A percentile compares a stretch with the other conserved stretches of the same genome.
Conservation (phyloP, 1,284 basidiomycete species). For the Ustilago vetiveriae region DNA sequence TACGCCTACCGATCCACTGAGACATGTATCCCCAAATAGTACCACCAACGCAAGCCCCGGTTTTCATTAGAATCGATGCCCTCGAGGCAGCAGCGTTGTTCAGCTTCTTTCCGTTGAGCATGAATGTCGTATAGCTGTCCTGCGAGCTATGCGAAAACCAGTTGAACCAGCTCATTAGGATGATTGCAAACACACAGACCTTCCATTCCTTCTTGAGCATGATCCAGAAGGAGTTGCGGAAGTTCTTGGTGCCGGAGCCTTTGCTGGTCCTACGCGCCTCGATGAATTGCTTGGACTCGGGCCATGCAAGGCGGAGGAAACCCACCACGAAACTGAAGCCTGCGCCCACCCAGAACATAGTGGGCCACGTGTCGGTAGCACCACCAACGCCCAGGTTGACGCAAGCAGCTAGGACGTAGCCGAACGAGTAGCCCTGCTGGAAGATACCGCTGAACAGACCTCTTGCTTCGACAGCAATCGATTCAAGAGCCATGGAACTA, state of each 20-base stretch:
- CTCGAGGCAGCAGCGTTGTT: conserved; percentile 41
- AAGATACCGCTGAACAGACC: conserved; percentile 53
- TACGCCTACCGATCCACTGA: conserved; percentile 52
- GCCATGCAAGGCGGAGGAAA: conserved; percentile 40
- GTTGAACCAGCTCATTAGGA: conserved; percentile 46
- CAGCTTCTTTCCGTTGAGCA: conserved; percentile 41
- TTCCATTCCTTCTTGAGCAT: conserved; percentile 43
- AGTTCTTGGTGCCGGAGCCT: conserved; percentile 41
- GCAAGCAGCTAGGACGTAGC: conserved; percentile 53
- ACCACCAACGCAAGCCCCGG: conserved; percentile 47
- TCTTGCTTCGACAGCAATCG: conserved; percentile 44
- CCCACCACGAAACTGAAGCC: conserved; percentile 42
- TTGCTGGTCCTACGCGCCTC: conserved; percentile 35
- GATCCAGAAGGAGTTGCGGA: conserved; percentile 17
- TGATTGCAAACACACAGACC: conserved; percentile 30
- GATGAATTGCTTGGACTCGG: conserved; percentile 56
- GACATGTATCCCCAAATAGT: conserved; percentile 52
- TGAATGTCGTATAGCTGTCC: conserved; percentile 52
- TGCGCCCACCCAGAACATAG: conserved; percentile 57
- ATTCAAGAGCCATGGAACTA: conserved; percentile 38
- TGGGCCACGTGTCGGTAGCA: conserved; percentile 36
- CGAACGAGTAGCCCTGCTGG: conserved; percentile 53
- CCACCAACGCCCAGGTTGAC: conserved; percentile 53
- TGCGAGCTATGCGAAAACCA: conserved; percentile 36
- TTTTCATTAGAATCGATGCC: conserved; percentile 52